These are phyloP conservation scores for Lichtheimia hyalospora DNA, from an alignment of 371 early-diverging fungal species.

Conservation along the genomic window DNA sequence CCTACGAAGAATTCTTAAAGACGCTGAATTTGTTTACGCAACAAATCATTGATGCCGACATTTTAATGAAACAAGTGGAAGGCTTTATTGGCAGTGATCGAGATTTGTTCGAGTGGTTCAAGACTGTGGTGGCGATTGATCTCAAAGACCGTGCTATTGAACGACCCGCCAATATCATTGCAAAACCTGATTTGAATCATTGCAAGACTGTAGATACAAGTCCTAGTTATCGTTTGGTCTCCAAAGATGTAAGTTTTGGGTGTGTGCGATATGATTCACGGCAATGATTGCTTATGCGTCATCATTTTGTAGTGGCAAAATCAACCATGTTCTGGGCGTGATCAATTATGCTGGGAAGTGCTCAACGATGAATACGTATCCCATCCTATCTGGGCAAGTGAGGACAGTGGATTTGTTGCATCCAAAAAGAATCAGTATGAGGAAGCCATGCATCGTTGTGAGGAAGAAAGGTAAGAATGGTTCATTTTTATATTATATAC, in stretches of 20 bases:
- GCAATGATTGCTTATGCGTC: neutral
- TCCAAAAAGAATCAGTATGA: constrained; percentile 96
- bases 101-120: constrained; percentile 91
- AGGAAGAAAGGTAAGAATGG: constrained; percentile 84
- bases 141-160: constrained; percentile 47
- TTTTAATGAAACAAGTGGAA: constrained; percentile 79
- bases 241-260: constrained; percentile 49
- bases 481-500: neutral
- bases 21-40: constrained; percentile 93
- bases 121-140: constrained; percentile 87
- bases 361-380: constrained; percentile 96
- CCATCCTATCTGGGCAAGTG: constrained; percentile 95
- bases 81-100: constrained; percentile 69
- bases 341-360: constrained; percentile 90
- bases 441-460: constrained; percentile 94
- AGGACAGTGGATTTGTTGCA: constrained; percentile 92
- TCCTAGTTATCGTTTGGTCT: constrained; percentile 70
- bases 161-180: constrained; percentile 31
- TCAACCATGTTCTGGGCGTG: constrained; percentile 83
- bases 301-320: constrained; percentile 33
- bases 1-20: constrained; percentile 95
- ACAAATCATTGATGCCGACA: constrained; percentile 83
- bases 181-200: constrained; percentile 56
- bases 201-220: constrained; percentile 47
- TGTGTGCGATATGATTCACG: neutral